phyloP scores from a whole-genome alignment of 805 yeast genomes.

The Kodamaea fukazawae region DNA sequence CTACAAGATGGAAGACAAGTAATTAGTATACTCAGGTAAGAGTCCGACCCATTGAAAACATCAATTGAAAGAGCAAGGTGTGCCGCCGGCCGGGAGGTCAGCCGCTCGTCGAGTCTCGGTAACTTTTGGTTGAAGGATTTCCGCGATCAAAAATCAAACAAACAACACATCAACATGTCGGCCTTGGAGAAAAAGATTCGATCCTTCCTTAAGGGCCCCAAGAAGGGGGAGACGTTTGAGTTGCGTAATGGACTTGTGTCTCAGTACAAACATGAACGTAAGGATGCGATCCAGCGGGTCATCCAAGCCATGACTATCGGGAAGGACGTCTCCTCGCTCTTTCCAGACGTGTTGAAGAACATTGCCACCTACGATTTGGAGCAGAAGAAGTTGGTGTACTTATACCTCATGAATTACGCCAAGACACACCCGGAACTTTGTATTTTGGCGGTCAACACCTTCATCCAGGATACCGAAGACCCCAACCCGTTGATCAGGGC shows the following conservation, averaged over 20 bases:
- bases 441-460: conserved; percentile 89
- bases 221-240: conserved; percentile 81
- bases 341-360: conserved; percentile 94
- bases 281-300: conserved; percentile 94
- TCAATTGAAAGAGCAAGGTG: too few relatives aligned
- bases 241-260: conserved; percentile 87
- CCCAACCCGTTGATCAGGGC: conserved; percentile 96
- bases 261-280: conserved; percentile 90
- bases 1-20: too few relatives aligned
- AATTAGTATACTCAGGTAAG: too few relatives aligned
- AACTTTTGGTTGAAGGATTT: too few relatives aligned
- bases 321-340: conserved; percentile 89
- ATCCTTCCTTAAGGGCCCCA: conserved; percentile 43
- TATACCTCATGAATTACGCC: conserved; percentile 96
- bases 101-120: too few relatives aligned
- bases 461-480: conserved; percentile 91
- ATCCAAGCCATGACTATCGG: conserved; percentile 98
- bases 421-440: conserved; percentile 94
- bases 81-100: too few relatives aligned
- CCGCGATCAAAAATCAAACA: background rate
- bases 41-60: too few relatives aligned
- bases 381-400: conserved; percentile 92
- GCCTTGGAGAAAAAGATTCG: conserved; percentile 41
- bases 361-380: conserved; percentile 95
- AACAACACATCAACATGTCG: conserved; percentile 6